Conservation (phyloP, 2,329 filamentous ascomycete genomes). For the Ceratocystiopsis minuta region DNA sequence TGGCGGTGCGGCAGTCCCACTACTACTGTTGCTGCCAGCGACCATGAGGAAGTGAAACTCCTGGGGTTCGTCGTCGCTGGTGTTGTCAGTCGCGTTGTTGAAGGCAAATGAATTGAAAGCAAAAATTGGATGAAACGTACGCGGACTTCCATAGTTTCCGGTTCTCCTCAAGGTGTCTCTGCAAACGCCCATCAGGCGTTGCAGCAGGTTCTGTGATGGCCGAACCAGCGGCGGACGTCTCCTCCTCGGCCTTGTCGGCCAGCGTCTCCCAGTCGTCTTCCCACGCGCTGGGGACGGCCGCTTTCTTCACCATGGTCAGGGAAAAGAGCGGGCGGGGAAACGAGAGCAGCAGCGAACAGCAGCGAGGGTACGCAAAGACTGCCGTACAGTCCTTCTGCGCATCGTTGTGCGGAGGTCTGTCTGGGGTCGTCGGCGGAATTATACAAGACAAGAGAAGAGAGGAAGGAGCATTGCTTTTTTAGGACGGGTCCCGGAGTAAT, state of each 20-base stretch:
- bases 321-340: not conserved
- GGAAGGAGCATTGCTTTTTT: no score
- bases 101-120: no score
- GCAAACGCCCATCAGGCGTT: no score
- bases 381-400: no score
- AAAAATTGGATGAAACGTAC: slow-evolving; percentile 28
- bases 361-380: no score
- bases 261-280: slow-evolving; percentile 75
- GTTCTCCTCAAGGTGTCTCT: slow-evolving; percentile 42
- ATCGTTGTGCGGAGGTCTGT: no score
- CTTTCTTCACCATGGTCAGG: slow-evolving; percentile 24
- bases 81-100: not conserved
- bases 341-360: no score
- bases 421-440: no score
- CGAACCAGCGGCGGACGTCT: not conserved
- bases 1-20: no score
- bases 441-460: no score
- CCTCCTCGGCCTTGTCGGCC: slow-evolving; percentile 40
- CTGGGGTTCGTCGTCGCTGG: slow-evolving; percentile 49
- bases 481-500: no score
- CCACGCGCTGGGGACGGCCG: slow-evolving; percentile 57
- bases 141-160: slow-evolving; percentile 78
- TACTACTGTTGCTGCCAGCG: not conserved
- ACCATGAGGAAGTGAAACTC: slow-evolving; percentile 53
- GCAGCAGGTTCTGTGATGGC: no score